phyloP scores from a whole-genome alignment of 1,284 basidiomycete species.

The Microbotryum intermedium region DNA sequence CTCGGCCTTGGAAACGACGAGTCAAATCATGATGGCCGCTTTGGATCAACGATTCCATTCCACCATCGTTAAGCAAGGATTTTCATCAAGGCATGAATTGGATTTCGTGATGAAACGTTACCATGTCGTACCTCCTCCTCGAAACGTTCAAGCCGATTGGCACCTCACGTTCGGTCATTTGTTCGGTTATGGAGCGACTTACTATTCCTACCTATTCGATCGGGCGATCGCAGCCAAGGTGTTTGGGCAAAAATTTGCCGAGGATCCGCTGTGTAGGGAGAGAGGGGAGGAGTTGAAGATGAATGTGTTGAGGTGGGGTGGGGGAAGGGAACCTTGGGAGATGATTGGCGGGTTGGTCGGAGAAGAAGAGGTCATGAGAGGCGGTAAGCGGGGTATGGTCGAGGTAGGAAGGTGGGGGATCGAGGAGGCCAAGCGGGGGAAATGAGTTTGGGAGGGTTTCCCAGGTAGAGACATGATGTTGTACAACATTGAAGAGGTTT shows the following conservation, averaged over 20 bases:
- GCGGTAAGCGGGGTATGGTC: conserved; percentile 74
- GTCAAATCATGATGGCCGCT: conserved; percentile 80
- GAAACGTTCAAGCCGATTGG: conserved; percentile 74
- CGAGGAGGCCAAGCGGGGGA: conserved; percentile 39
- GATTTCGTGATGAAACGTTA: conserved; percentile 57
- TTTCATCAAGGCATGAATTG: conserved; percentile 57
- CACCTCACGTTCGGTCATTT: conserved; percentile 94
- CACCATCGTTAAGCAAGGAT: conserved; percentile 39
- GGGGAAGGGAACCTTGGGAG: conserved; percentile 85
- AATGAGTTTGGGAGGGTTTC: neutral
- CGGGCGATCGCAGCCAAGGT: conserved; percentile 86
- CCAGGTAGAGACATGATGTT: too few relatives aligned
- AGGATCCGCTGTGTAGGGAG: conserved; percentile 38
- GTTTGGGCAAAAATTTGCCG: conserved; percentile 67
- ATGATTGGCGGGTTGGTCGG: conserved; percentile 73
- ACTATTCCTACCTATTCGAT: conserved; percentile 95
- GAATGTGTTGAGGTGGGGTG: conserved; percentile 70
- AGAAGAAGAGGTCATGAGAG: conserved; percentile 54
- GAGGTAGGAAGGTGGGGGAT: conserved; percentile 79
- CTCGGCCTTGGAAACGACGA: conserved; percentile 64
- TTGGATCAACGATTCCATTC: conserved; percentile 91
- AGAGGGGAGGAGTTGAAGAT: conserved; percentile 65
- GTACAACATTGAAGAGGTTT: too few relatives aligned
- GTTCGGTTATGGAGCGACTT: conserved; percentile 93
- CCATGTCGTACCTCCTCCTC: conserved; percentile 58